These are phyloP conservation scores for Coriaria nepalensis DNA, from an alignment of 306 rosid genomes.

Conservation along the genomic window DNA sequence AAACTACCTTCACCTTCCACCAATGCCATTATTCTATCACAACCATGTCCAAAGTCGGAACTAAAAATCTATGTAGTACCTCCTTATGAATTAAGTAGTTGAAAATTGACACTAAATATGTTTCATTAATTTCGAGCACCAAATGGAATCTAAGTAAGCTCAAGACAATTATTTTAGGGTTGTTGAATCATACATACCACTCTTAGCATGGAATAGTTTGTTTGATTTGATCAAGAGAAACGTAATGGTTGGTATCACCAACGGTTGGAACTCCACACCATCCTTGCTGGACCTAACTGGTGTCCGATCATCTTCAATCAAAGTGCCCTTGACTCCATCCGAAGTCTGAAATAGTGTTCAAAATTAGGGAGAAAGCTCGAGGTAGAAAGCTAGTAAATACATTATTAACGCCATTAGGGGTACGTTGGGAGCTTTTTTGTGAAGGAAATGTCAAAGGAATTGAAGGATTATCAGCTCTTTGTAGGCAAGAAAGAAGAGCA, in stretches of 20 bases:
- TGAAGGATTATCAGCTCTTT: conserved; percentile 34
- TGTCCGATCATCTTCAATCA: conserved; percentile 33
- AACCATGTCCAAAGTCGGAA: too few species aligned
- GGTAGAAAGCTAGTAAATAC: not conserved
- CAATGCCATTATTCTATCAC: too few species aligned
- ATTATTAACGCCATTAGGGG: not conserved
- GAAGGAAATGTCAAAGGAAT: conserved; percentile 48
- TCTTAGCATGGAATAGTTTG: conserved; percentile 35
- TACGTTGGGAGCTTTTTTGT: conserved; percentile 3
- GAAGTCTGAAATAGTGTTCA: conserved; percentile 26
- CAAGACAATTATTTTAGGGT: not conserved
- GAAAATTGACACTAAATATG: too few species aligned
- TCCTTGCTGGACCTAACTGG: conserved; percentile 35
- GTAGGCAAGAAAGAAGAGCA: conserved; percentile 43
- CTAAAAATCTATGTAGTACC: too few species aligned
- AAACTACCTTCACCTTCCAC: too few species aligned
- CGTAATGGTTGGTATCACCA: conserved; percentile 18
- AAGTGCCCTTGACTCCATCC: conserved; percentile 30
- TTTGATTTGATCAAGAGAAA: conserved; percentile 38
- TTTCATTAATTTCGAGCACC: not conserved
- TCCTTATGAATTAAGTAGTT: too few species aligned
- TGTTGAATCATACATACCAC: conserved; percentile 26
- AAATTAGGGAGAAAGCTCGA: conserved; percentile 12
- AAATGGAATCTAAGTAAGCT: not conserved
- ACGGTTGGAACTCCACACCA: conserved; percentile 21